These are phyloP conservation scores for Pseudonitzschia multiseries DNA, from an alignment of 108 stramenopile species.

Conservation along the genomic window DNA sequence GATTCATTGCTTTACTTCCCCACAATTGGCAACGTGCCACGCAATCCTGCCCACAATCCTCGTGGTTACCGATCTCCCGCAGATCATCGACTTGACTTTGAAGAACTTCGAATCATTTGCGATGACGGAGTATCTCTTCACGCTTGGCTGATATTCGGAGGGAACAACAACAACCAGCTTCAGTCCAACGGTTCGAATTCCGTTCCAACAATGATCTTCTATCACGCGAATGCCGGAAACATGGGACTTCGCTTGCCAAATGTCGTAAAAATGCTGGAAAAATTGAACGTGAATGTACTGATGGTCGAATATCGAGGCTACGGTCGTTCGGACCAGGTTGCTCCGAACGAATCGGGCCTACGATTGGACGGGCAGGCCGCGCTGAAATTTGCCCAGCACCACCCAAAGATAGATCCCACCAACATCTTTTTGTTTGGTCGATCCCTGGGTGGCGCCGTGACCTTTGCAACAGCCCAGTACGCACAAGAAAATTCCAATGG, in stretches of 20 bases:
- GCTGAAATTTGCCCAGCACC: conserved; percentile 36
- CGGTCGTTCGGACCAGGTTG: conserved; percentile 68
- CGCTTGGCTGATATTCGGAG: conserved; percentile 83
- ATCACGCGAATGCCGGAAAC: conserved; percentile 98
- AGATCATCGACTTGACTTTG: conserved; percentile 60
- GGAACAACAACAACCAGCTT: too few relatives aligned
- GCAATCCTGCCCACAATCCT: conserved; percentile 63
- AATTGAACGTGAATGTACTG: conserved; percentile 73
- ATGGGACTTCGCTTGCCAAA: conserved; percentile 93
- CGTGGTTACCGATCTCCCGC: conserved; percentile 65
- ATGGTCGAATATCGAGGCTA: conserved; percentile 95
- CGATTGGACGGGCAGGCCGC: conserved; percentile 88
- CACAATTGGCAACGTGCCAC: conserved; percentile 66
- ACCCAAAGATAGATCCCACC: conserved; percentile 59
- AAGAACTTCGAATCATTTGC: conserved; percentile 58
- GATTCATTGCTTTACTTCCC: conserved; percentile 80
- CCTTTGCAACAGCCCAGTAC: conserved; percentile 79
- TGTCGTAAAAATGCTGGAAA: conserved; percentile 70
- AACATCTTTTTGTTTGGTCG: conserved; percentile 87
- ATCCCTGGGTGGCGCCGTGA: conserved; percentile 92
- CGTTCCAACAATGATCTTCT: conserved; percentile 88
- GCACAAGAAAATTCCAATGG: conserved; percentile 38
- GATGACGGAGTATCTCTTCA: conserved; percentile 71
- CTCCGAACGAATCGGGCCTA: conserved; percentile 79
- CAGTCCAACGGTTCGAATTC: conserved; percentile 3